Conservation (phyloP, 768 basidiomycete species). For the Kwoniella sp. region DNA sequence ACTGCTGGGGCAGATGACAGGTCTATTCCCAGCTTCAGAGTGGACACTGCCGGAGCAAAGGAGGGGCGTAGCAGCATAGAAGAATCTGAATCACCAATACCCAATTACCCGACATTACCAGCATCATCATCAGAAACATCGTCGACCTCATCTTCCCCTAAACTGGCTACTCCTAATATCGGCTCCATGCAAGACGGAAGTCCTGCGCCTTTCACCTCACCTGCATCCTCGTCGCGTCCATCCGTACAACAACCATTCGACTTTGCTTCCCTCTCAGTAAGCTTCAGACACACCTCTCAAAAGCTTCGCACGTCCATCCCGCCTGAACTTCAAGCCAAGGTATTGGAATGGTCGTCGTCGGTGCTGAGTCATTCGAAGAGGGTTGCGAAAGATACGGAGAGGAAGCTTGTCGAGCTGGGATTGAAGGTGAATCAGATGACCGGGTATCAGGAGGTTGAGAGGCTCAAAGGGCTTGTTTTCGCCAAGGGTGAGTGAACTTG, state of each 20-base stretch:
- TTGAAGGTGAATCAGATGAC: constrained; percentile 79
- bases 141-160: neutral
- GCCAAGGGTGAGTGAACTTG: constrained; percentile 70
- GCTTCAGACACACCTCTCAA: neutral
- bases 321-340: constrained; percentile 9
- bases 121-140: neutral
- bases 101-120: constrained; percentile 15
- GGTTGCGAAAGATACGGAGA: constrained; percentile 59
- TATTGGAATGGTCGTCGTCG: constrained; percentile 11
- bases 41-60: too few species aligned
- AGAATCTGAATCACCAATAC: neutral
- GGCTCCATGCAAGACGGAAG: neutral
- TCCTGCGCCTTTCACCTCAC: neutral
- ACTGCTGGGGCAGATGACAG: neutral
- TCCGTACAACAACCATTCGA: neutral
- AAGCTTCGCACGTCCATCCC: constrained; percentile 6
- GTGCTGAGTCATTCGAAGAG: constrained; percentile 65
- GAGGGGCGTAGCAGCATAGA: too few species aligned
- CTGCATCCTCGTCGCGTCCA: neutral
- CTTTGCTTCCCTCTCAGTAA: constrained; percentile 3
- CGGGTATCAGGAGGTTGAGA: constrained; percentile 84
- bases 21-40: too few species aligned
- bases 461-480: constrained; percentile 66
- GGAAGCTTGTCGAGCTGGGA: constrained; percentile 72
- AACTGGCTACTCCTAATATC: neutral